Conservation (phyloP, 768 basidiomycete genomes). For the Boletus sp. region DNA sequence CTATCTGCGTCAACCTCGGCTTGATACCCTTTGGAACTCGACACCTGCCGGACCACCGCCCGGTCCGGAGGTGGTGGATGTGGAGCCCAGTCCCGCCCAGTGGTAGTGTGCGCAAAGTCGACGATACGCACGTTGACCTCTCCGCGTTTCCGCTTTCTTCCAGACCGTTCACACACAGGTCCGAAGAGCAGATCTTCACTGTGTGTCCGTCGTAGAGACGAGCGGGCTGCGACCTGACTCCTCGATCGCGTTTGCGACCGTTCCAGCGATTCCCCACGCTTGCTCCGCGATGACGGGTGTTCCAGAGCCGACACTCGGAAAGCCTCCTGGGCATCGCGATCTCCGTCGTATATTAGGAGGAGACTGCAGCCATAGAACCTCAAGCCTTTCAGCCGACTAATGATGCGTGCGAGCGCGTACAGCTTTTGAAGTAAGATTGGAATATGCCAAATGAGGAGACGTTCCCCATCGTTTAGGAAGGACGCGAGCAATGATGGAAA, state of each 20-base stretch:
- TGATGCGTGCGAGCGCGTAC: conserved; percentile 89
- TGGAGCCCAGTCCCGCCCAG: conserved; percentile 85
- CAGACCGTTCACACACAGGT: conserved; percentile 59
- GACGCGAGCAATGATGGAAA: conserved; percentile 79
- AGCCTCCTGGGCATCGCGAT: conserved; percentile 78
- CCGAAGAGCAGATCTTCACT: conserved; percentile 78
- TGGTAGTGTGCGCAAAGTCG: conserved; percentile 98
- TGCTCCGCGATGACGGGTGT: conserved; percentile 60
- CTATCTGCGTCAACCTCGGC: conserved; percentile 79
- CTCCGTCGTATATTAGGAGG: conserved; percentile 96
- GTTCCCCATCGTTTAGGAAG: conserved; percentile 83
- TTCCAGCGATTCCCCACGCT: conserved; percentile 76
- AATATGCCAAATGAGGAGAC: conserved; percentile 86
- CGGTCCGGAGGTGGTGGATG: conserved; percentile 48
- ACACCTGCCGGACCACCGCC: conserved; percentile 41
- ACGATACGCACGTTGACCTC: conserved; percentile 96
- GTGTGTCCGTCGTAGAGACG: conserved; percentile 64
- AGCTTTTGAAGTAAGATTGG: conserved; percentile 88
- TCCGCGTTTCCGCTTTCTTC: conserved; percentile 72
- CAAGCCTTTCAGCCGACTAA: conserved; percentile 88
- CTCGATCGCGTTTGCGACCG: conserved; percentile 45
- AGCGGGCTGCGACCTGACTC: conserved; percentile 39
- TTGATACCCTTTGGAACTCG: conserved; percentile 71
- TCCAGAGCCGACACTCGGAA: conserved; percentile 62
- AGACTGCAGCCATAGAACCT: conserved; percentile 98